phyloP scores from a whole-genome alignment of 768 basidiomycete species.

The Termitomyces sp. region DNA sequence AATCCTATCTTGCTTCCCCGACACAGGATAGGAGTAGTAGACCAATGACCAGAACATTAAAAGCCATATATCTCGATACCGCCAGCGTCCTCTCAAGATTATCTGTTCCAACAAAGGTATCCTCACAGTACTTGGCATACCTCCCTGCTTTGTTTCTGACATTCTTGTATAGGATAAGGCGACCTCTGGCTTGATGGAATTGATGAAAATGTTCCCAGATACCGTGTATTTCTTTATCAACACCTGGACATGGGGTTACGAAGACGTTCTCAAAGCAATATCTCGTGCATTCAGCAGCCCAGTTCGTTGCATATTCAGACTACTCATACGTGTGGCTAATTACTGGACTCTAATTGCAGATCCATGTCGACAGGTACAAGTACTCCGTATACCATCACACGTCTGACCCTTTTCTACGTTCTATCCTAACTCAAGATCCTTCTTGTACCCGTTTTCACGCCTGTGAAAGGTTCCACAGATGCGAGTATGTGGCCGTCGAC shows the following conservation, averaged over 20 bases:
- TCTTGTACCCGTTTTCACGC: constrained; percentile 82
- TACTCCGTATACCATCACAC: constrained; percentile 52
- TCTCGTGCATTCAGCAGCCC: constrained; percentile 58
- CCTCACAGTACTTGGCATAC: background rate
- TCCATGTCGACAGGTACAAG: constrained; percentile 93
- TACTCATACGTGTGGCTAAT: background rate
- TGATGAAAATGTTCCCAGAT: constrained; percentile 65
- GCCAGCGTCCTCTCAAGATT: constrained; percentile 51
- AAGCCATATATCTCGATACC: constrained; percentile 84
- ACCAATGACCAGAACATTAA: constrained; percentile 41
- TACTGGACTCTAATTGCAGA: constrained; percentile 32
- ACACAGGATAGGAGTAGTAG: background rate
- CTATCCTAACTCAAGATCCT: constrained; percentile 57
- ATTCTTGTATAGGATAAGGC: constrained; percentile 50
- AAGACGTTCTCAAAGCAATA: constrained; percentile 80
- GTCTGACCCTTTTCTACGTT: constrained; percentile 56
- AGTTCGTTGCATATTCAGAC: constrained; percentile 31
- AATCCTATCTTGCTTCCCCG: constrained; percentile 54
- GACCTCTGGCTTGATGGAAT: constrained; percentile 55
- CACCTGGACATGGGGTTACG: constrained; percentile 96
- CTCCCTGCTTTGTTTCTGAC: background rate
- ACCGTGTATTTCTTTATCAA: constrained; percentile 84
- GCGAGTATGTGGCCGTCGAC: constrained; percentile 51
- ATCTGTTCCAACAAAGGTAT: constrained; percentile 58
- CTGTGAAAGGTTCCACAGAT: constrained; percentile 81